Evolutionary conservation across 495 filamentous ascomycete species (phyloP), one percentile per base, ranked within the genome.

Genomic region (Hypomontagnella monticulosa): DNA sequence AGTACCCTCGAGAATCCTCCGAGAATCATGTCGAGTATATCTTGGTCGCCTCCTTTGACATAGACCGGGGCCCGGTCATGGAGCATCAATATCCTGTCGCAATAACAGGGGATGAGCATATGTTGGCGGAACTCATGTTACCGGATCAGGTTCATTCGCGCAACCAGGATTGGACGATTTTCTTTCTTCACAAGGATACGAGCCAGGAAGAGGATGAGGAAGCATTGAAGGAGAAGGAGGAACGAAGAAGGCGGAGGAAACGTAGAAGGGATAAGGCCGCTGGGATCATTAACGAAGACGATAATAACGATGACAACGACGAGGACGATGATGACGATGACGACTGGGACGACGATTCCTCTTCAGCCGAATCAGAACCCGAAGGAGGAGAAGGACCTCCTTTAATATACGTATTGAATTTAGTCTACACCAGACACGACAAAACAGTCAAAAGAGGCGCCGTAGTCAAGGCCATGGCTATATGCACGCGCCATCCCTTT

Each of bases 1-100:
- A 97, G 72, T 97, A 97, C 73, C 93, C 93, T 1, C 81, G 86
- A 8, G 87, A 92, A 55, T 87, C 78, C 40, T 73, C 84, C 32
- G 93, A 97, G 76, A 93, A 91, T 63, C 95, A 99, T 88, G 95
- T 99, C 72, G 95, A 98, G 74, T 99, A 97, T 72, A 97, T 99
- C 55, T 82, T 99, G n/a, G 96, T 99, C 49, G 95, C 95, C 0
- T 95, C 93, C 2, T 99, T 99, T 76, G 92, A 97, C 71, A 96
- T 97, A 67, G 93, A 98, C 72, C 88, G 91, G 53, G 95, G 95
- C 10, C 93, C 93, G 54, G 88, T 97, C 63, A 98, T 99, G 95
- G 96, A 99, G 73, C 93, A 98, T 73, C 95, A 99, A 70, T 98
- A 93, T 68, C 95, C 95, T 0, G 90, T 88, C 36, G 84, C 93